Evolutionary conservation across 2,329 filamentous ascomycete genomes (phyloP), one percentile per base, ranked within the genome.

Genomic region (Xylaria sp.): DNA sequence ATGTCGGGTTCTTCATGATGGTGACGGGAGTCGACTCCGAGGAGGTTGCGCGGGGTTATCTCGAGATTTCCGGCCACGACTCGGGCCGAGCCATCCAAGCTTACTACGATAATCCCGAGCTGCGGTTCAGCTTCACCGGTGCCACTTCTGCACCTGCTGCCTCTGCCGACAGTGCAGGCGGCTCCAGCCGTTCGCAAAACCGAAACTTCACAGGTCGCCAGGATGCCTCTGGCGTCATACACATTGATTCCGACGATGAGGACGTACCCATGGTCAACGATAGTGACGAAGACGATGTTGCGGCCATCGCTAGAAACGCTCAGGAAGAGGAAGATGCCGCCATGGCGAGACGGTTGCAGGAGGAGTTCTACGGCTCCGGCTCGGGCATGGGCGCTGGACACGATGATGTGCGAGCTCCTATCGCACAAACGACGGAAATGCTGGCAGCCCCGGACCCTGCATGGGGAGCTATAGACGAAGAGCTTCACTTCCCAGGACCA

Each of bases 381-480:
- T 35, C 59, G 9, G 56, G 55, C 11, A 23, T 54, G 11, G 61
- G 59, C 3, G 37, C 76, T 46, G 77, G 72, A 19, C 76, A 72
- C 35, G 76, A 73, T 6, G 73, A 73, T 23, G 87, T 99, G 57
- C 83, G 94, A 69, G 94, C 94, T 52, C 94, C 94, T 7, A 95
- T 99, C 75, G 91, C 88, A 51, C 84, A 91, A 68, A 96, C 90
- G 34, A 95, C 91, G 10, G 94, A 99, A 76, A 96, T 92, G 0
- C 81, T 99, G 55, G 87, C 97, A 8, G 92, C 88, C 1, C 90
- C 90, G 1, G 76, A 74, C 50, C 70, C 69, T 19, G 84, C 81
- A 72, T 79, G 75, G 73, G 78, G 67, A n/a, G 76, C 76, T 44
- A 76, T 80, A 42, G 80, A 79, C 52, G 81, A 82, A 18, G 79